Conservation (phyloP, 2,329 filamentous ascomycete species). For the Dothistroma septosporum region DNA sequence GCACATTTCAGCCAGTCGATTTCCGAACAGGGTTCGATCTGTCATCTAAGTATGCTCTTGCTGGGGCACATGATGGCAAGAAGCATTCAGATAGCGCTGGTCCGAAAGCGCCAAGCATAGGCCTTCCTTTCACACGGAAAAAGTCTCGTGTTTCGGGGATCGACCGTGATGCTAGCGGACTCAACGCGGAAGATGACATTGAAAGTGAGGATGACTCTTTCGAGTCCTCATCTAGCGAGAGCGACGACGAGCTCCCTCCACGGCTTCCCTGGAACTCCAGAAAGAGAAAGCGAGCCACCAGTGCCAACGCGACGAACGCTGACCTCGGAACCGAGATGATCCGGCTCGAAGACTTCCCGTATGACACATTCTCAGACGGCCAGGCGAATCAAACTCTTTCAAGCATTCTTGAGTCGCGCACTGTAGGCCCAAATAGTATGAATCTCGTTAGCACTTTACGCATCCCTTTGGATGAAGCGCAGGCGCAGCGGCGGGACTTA, state of each 20-base stretch:
- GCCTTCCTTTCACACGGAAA: constrained; percentile 11
- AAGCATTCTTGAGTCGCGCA: not conserved
- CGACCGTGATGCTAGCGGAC: constrained; percentile 9
- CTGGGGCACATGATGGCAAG: constrained; percentile 31
- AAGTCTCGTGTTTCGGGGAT: constrained; percentile 4
- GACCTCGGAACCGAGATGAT: not conserved
- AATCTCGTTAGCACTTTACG: not conserved
- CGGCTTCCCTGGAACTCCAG: constrained; percentile 25
- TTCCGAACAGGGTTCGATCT: constrained; percentile 49
- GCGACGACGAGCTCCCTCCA: constrained; percentile 21
- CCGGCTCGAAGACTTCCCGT: not conserved
- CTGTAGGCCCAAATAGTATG: not conserved
- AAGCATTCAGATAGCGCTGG: not conserved
- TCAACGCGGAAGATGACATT: constrained; percentile 14
- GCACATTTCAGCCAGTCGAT: constrained; percentile 49
- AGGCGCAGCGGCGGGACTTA: not conserved
- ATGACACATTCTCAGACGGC: not conserved
- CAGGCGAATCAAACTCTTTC: not conserved
- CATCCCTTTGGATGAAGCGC: not conserved
- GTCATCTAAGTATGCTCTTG: constrained; percentile 49
- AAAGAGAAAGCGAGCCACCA: constrained; percentile 26
- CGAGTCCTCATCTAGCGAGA: constrained; percentile 20
- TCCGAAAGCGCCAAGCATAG: constrained; percentile 35
- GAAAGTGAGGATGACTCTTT: constrained; percentile 31
- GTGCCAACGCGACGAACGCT: constrained; percentile 1